Percentiles rank a stretch among this genome's conserved stretches.
Evolutionary conservation across 768 basidiomycete species (phyloP).

Genomic region (Suillus americanus): DNA sequence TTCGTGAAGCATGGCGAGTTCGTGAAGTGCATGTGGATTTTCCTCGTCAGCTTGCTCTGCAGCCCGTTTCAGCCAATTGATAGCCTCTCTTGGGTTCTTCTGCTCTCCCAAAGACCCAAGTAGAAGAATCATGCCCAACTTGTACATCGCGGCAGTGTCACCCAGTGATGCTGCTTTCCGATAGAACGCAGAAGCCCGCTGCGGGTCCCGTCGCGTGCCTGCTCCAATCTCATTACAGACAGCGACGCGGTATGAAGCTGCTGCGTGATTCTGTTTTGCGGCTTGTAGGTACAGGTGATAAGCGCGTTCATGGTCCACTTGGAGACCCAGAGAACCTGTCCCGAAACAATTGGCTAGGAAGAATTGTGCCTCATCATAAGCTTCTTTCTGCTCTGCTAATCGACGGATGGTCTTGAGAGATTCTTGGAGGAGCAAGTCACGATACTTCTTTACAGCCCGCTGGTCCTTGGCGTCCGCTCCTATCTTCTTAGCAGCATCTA

Average conservation of each 20-base stretch:
- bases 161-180: slow-evolving; percentile 94
- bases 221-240: slow-evolving; percentile 99
- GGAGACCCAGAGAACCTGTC: slow-evolving; percentile 91
- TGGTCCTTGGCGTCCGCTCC: slow-evolving; percentile 71
- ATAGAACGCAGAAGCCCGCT: slow-evolving; percentile 92
- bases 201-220: slow-evolving; percentile 85
- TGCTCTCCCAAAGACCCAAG: slow-evolving; percentile 81
- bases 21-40: slow-evolving; percentile 96
- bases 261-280: slow-evolving; percentile 93
- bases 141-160: slow-evolving; percentile 99
- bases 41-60: slow-evolving; percentile 98
- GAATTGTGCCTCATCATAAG: slow-evolving; percentile 96
- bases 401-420: slow-evolving; percentile 90
- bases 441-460: slow-evolving; percentile 85
- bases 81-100: slow-evolving; percentile 86
- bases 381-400: slow-evolving; percentile 87
- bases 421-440: slow-evolving; percentile 84
- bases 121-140: slow-evolving; percentile 97
- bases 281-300: slow-evolving; percentile 98
- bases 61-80: slow-evolving; percentile 92
- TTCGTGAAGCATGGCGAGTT: slow-evolving; percentile 88
- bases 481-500: slow-evolving; percentile 95
- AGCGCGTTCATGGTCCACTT: slow-evolving; percentile 96
- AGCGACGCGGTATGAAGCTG: slow-evolving; percentile 94
- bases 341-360: slow-evolving; percentile 98